Evolutionary conservation across 176 grass and related monocot genomes (phyloP).

Genomic region (Juncus inflexus): DNA sequence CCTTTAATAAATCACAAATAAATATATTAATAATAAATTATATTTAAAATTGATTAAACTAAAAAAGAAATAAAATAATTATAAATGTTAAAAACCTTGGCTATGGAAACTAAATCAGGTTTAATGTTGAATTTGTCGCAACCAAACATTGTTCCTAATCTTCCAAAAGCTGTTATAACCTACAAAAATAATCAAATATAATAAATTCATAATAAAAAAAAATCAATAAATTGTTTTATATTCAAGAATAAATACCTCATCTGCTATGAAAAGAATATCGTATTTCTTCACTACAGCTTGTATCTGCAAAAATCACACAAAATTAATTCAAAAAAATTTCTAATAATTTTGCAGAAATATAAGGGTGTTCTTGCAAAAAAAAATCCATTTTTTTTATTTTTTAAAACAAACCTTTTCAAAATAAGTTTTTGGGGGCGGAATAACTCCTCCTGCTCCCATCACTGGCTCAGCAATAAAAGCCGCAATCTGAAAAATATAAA

Average conservation of each 20-base stretch:
- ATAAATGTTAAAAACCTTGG: slow-evolving; percentile 49
- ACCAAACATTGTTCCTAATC: slow-evolving; percentile 93
- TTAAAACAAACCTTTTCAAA: slow-evolving; percentile 69
- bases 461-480: slow-evolving; percentile 95
- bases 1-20: slow-evolving; percentile 32
- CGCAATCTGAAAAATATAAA: slow-evolving; percentile 56
- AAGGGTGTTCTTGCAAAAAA: background rate
- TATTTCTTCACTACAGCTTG: slow-evolving; percentile 94
- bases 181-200: slow-evolving; percentile 31
- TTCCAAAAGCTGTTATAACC: slow-evolving; percentile 99
- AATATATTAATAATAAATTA: background rate
- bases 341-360: slow-evolving; percentile 9
- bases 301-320: slow-evolving; percentile 48
- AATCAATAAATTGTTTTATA: background rate
- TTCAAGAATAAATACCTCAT: slow-evolving; percentile 59
- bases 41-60: background rate
- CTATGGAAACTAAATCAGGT: slow-evolving; percentile 83
- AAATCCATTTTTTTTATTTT: too few relatives aligned
- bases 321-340: slow-evolving; percentile 4
- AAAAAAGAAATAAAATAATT: background rate
- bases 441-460: slow-evolving; percentile 97
- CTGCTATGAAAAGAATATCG: slow-evolving; percentile 93
- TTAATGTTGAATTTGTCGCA: slow-evolving; percentile 81
- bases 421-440: slow-evolving; percentile 87
- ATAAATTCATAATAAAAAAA: background rate